Base-by-base conservation (phyloP, 768 basidiomycete genomes). In the Termitomyces sp. region DNA sequence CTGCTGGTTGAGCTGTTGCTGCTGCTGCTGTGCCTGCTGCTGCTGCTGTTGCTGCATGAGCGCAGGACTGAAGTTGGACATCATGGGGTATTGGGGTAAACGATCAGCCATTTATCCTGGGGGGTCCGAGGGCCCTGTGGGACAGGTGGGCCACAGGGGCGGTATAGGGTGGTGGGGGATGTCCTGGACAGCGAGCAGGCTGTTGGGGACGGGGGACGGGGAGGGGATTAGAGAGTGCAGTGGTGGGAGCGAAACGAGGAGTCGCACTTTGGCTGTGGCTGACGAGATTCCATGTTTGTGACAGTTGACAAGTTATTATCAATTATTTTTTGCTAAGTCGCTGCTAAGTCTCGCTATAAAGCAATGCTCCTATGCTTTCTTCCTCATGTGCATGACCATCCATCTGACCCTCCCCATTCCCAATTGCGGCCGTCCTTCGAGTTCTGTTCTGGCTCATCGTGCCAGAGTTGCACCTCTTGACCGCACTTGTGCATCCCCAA, bases 91-190 rank as follows among this genome's bases (percentile, higher is more conserved):
- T 73, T 78, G 79, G 68, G 79, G 69, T 55, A 79, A 70, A 72
- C 82, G 84, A 82, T 88, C 85, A 70, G 86, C 84, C 86, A 87
- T 86, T 74, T 71, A 75, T 77, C 75, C 75, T 72, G 66, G 61
- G 57, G 66, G 64, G 69, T 61, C 64, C 68, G 63, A 63, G 66
- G 57, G 59, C 69, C 66, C 60, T 46, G 57, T 59, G 67, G 67
- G 68, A 69, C 69, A 68, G 64, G 65, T 60, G 64, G 62, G 59
- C 64, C 65, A 63, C 66, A 66, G 55, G 64, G 65, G 68, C 57
- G 59, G 65, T 60, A 61, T 58, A 66, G 54, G 59, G 66, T 66
- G 63, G 58, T 67, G 63, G 66, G 63, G 63, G 68, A 63, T 36
- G 56, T 22, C 45, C 13, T 49, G 7, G n/a, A 32, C 50, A 52